phyloP scores from a whole-genome alignment of 495 filamentous ascomycete genomes.

The Aspergillus indologenus region DNA sequence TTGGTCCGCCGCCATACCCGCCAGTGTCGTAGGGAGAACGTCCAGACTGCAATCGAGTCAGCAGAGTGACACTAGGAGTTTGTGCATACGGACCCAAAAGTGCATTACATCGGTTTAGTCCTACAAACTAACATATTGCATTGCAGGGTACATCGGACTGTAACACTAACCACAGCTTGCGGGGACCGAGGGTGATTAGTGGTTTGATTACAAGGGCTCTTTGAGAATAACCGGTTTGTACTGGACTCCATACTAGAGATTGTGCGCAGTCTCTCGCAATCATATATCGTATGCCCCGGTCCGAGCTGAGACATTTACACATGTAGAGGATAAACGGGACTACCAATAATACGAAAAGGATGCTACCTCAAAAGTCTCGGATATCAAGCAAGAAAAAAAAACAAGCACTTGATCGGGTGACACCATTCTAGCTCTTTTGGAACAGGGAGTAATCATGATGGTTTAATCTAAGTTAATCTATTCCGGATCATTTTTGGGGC shows the following conservation, averaged over 20 bases:
- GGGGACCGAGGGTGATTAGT: not conserved
- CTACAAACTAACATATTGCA: not conserved
- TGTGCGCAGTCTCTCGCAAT: too few relatives aligned
- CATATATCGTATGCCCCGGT: not conserved
- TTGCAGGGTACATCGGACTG: not conserved
- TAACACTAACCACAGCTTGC: not conserved
- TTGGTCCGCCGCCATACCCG: constrained; percentile 3
- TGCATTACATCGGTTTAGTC: not conserved
- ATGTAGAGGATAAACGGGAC: too few relatives aligned
- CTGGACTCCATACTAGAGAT: too few relatives aligned
- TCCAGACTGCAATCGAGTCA: constrained; percentile 3
- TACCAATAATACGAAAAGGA: not conserved
- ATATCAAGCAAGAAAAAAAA: not conserved
- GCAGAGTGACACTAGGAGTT: not conserved
- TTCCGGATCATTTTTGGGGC: not conserved
- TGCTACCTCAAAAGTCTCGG: not conserved
- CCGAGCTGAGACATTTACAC: not conserved
- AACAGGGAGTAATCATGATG: not conserved
- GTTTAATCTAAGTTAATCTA: constrained; percentile 2
- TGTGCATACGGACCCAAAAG: not conserved
- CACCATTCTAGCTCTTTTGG: not conserved
- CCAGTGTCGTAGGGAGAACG: not conserved
- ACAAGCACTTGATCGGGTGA: not conserved
- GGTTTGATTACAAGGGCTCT: not conserved
- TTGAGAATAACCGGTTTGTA: too few relatives aligned